A percentile compares a stretch with the other conserved stretches of the same genome.
Conservation (phyloP, 2,329 filamentous ascomycete species). For the Sclerotinia minor region DNA sequence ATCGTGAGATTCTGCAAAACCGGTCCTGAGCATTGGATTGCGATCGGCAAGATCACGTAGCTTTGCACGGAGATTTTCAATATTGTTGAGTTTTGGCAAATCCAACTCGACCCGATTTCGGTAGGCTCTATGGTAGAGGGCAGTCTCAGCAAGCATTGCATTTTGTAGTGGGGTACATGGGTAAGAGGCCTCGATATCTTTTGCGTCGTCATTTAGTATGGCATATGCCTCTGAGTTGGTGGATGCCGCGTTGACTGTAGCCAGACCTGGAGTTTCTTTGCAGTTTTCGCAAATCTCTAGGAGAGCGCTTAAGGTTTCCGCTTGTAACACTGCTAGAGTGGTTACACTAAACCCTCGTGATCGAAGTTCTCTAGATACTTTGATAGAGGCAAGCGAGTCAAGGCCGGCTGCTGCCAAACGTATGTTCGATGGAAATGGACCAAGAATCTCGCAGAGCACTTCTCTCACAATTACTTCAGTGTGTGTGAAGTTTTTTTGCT, state of each 20-base stretch:
- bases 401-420: constrained; percentile 57
- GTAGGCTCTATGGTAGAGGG: constrained; percentile 60
- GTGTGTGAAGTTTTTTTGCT: constrained; percentile 37
- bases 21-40: constrained; percentile 72
- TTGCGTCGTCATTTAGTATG: constrained; percentile 38
- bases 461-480: constrained; percentile 30
- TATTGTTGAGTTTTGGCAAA: constrained; percentile 40
- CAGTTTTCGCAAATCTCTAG: constrained; percentile 40
- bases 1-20: constrained; percentile 59
- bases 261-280: constrained; percentile 6
- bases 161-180: constrained; percentile 73
- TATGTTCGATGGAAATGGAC: constrained; percentile 38
- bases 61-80: constrained; percentile 49
- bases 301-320: constrained; percentile 49
- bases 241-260: background rate
- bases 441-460: constrained; percentile 35
- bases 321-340: constrained; percentile 62
- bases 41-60: constrained; percentile 51
- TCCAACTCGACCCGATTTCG: constrained; percentile 74
- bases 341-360: constrained; percentile 54
- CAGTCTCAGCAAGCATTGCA: constrained; percentile 78
- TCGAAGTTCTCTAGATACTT: constrained; percentile 64
- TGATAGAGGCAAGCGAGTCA: constrained; percentile 65
- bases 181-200: constrained; percentile 50
- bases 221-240: constrained; percentile 1